Base-by-base conservation (phyloP, 1,139 yeast species). In the Blastobotrys malaysiensis region DNA sequence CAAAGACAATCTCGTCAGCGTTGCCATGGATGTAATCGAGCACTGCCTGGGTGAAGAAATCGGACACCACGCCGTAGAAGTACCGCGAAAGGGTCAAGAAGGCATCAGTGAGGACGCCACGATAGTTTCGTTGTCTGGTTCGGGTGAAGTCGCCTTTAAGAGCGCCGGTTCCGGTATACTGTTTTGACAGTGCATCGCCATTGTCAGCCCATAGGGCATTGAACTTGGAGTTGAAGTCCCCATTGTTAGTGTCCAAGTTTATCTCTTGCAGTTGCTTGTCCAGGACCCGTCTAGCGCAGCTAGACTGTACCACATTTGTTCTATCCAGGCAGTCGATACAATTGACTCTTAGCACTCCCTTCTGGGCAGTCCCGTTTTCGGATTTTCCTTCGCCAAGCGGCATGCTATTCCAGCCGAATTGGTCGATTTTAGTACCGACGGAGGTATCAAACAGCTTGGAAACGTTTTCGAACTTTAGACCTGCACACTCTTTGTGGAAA, bases 91-190 rank as follows among this genome's bases (percentile, higher is more conserved):
- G 56, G 1, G 77, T 72, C 52, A 74, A 60, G 47, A 71, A 61
- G 1, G 77, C 78, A 59, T 75, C 79, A 43, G 68, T 73, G 31
- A 75, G 53, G 4, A 75, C 63, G 0, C 79, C 78, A 31, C 65
- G 59, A 54, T 73, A 71, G 47, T 71, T 70, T 47, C 79, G 64
- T 53, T 71, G 69, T 20, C 72, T 68, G 0, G 77, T 73, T 52
- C 79, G 59, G 0, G 78, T 75, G 57, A 65, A 75, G 53, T 75
- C 79, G 6, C 78, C 79, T 55, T 75, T 75, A 53, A 75, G 58
- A 0, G 78, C 79, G 56, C 69, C 71, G 1, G 79, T 75, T 3
- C 74, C 70, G 2, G 78, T 73, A 58, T 75, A 75, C 55, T 74
- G 78, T 26, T 65, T 66, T 20, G 77, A 73, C n/a, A 75, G 70